Conservation (phyloP, 1,139 yeast genomes). For the Geotrichum reessii region DNA sequence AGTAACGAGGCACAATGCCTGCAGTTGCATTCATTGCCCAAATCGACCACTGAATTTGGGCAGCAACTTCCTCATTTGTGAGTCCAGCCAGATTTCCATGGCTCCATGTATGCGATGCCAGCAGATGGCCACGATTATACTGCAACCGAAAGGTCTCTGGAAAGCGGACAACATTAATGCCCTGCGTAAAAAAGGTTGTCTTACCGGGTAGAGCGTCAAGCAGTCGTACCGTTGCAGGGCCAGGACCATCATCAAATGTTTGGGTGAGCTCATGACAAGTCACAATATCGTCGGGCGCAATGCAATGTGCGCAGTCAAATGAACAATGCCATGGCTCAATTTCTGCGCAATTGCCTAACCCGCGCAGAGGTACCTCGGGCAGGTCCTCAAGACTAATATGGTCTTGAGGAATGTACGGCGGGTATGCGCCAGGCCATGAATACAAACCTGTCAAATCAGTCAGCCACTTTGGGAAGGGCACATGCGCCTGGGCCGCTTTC, state of each 20-base stretch:
- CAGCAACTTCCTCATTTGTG: constrained; percentile 72
- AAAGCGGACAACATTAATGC: constrained; percentile 66
- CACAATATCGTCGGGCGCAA: constrained; percentile 67
- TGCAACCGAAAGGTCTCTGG: constrained; percentile 67
- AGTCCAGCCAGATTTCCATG: constrained; percentile 78
- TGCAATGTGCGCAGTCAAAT: constrained; percentile 80
- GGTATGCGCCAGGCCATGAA: constrained; percentile 78
- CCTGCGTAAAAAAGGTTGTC: constrained; percentile 79
- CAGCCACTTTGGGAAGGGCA: constrained; percentile 67
- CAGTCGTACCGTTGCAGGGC: constrained; percentile 59
- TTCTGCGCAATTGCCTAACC: constrained; percentile 54
- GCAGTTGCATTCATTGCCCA: constrained; percentile 99
- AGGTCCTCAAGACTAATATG: constrained; percentile 59
- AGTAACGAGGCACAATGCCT: constrained; percentile 80
- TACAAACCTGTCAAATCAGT: constrained; percentile 62
- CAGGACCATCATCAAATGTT: constrained; percentile 94
- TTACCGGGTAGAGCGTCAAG: constrained; percentile 48
- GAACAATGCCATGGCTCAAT: constrained; percentile 56
- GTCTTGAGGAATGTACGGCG: constrained; percentile 80
- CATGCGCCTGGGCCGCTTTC: constrained; percentile 12
- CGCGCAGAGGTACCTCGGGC: constrained; percentile 43
- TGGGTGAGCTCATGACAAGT: constrained; percentile 71
- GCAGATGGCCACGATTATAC: constrained; percentile 59
- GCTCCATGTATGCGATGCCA: constrained; percentile 91
- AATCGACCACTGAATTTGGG: constrained; percentile 89